Evolutionary conservation across 352 stramenopile species (phyloP).

Genomic region (Globisporangium middletonii): DNA sequence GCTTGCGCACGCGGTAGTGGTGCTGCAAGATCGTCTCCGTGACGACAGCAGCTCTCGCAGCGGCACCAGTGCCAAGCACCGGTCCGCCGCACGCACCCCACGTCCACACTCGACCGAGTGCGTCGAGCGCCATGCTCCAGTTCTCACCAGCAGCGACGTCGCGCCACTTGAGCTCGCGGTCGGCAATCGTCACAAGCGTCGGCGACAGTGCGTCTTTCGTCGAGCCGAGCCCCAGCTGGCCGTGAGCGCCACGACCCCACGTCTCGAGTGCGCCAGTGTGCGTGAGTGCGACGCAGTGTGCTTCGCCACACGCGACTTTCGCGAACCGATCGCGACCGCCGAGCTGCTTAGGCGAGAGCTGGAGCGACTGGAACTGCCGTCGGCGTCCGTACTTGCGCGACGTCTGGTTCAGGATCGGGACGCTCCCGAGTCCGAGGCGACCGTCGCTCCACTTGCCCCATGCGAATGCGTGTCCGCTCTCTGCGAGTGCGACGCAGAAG

Average conservation of each 20-base stretch:
- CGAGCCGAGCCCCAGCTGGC: conserved; percentile 70
- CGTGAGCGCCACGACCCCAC: conserved; percentile 74
- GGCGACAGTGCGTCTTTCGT: conserved; percentile 26
- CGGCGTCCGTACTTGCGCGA: conserved; percentile 29
- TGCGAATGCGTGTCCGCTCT: conserved; percentile 50
- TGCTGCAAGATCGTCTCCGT: conserved; percentile 39
- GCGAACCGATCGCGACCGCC: conserved; percentile 6
- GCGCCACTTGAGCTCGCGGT: conserved; percentile 17
- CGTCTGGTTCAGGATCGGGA: conserved; percentile 39
- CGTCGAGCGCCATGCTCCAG: conserved; percentile 73
- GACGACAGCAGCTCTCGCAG: conserved; percentile 16
- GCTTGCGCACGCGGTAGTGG: conserved; percentile 26
- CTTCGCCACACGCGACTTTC: conserved; percentile 65
- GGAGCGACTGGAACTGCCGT: conserved; percentile 58
- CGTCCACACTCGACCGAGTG: conserved; percentile 58
- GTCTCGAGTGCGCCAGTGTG: conserved; percentile 46
- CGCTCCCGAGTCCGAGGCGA: conserved; percentile 58
- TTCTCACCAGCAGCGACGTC: conserved; percentile 65
- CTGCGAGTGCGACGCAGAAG: conserved; percentile 67
- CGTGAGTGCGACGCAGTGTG: conserved; percentile 70
- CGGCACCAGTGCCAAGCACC: conserved; percentile 40
- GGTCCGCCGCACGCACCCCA: conserved; percentile 72
- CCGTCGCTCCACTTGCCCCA: conserved; percentile 81
- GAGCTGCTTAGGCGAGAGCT: conserved; percentile 27
- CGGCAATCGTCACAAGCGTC: conserved; percentile 7